A percentile compares a stretch with the other conserved stretches of the same genome.
Conservation (phyloP, 805 yeast genomes). For the Suhomyces pyralidae region DNA sequence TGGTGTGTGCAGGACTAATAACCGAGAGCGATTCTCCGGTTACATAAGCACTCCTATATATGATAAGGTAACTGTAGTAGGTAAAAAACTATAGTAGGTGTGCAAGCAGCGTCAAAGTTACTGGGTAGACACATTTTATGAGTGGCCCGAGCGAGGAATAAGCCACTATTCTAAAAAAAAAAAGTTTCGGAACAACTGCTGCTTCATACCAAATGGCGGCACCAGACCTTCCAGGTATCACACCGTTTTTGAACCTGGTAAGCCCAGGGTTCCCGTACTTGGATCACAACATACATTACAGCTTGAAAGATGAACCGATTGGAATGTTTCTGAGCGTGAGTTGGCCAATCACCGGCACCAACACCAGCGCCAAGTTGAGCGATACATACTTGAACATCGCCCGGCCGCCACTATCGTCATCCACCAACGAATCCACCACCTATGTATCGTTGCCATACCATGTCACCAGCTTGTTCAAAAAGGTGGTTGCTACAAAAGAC, state of each 20-base stretch:
- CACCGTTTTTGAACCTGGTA: constrained; percentile 32
- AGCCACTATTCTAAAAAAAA: not conserved
- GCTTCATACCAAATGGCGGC: not conserved
- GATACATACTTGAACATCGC: constrained; percentile 33
- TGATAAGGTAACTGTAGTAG: not conserved
- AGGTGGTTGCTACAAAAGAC: constrained; percentile 31
- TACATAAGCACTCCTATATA: not conserved
- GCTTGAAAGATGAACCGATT: constrained; percentile 14
- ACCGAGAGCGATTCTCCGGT: not conserved
- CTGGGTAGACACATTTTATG: not conserved
- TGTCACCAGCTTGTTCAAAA: constrained; percentile 40
- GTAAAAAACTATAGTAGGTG: not conserved
- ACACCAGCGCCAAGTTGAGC: constrained; percentile 13
- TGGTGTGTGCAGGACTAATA: not conserved
- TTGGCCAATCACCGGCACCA: constrained; percentile 8
- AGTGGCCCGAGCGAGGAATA: not conserved
- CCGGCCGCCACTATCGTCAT: constrained; percentile 30
- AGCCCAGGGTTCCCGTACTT: constrained; percentile 34
- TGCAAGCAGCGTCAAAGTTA: not conserved
- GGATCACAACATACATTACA: constrained; percentile 34
- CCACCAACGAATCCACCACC: constrained; percentile 45
- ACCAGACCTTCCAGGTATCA: constrained; percentile 23
- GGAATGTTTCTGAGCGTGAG: constrained; percentile 2
- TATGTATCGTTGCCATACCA: constrained; percentile 53
- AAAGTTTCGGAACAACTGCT: not conserved